Evolutionary conservation across 2,329 filamentous ascomycete species (phyloP), one percentile per base, ranked within the genome.

Genomic region (Hypoxylon sp.): DNA sequence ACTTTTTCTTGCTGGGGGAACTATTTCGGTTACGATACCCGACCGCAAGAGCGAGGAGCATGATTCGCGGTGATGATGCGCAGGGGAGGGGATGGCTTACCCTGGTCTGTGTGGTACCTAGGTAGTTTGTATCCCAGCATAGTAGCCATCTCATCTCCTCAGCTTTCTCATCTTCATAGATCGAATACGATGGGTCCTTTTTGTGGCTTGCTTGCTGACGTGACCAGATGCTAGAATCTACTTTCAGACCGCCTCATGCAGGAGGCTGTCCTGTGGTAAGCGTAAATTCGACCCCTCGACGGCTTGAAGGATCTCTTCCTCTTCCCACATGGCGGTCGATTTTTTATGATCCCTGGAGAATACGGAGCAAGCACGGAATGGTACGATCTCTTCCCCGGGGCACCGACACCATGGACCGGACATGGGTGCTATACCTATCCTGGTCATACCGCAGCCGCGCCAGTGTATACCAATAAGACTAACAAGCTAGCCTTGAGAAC

Each of bases 401-500:
- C 64, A 53, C 63, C 60, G 53, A 60, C 38, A 30, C 19, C 38
- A 60, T 52, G 56, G 67, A 55, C 30, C 55, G 25, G 25, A 36
- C 63, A 61, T 56, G 63, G 41, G 23, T 48, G 14, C 53, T 36
- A 43, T 46, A 28, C 51, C 46, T 25, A 43, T 43, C 34, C 21
- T 41, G 56, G 41, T 23, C 36, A 45, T 28, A 50, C 59, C 38
- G 10, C n/a, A 61, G 49, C 60, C 19, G 30, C 30, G 53, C 57
- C 56, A 56, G 36, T 28, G 38, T 34, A 41, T 48, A 46, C 55
- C 38, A 66, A 62, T 43, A 36, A 48, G 59, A 57, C 67, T 69
- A 69, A 51, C 56, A 34, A n/a, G 28, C 58, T 67, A 69, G 67
- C 32, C 30, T 52, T 19, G 57, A 38, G 57, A 64, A n/a, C 52